Percentiles rank a stretch among this genome's conserved stretches.
phyloP scores from a whole-genome alignment of 768 basidiomycete species.

The Strobilomyces confusus region DNA sequence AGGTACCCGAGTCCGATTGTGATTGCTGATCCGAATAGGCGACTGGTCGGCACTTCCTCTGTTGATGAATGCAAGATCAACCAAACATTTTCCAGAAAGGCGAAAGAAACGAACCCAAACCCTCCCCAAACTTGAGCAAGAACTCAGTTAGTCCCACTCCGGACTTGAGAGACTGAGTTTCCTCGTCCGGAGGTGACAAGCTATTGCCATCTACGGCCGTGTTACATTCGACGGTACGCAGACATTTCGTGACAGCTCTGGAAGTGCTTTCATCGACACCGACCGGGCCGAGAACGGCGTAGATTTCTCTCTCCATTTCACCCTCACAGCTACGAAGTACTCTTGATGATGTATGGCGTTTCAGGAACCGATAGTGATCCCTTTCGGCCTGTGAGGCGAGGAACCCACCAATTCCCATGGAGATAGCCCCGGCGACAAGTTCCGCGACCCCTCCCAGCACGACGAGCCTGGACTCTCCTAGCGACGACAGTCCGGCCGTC shows the following conservation, averaged over 20 bases:
- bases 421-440: constrained; percentile 93
- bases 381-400: constrained; percentile 96
- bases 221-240: constrained; percentile 64
- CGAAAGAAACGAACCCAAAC: constrained; percentile 56
- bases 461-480: constrained; percentile 88
- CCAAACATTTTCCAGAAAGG: not conserved
- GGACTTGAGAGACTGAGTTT: constrained; percentile 52
- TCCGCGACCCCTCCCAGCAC: constrained; percentile 94
- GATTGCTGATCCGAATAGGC: constrained; percentile 86
- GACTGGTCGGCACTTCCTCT: constrained; percentile 86
- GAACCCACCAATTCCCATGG: constrained; percentile 98
- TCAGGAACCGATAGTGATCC: constrained; percentile 86
- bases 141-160: constrained; percentile 90
- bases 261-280: constrained; percentile 86
- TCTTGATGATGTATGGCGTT: constrained; percentile 67
- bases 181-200: constrained; percentile 42
- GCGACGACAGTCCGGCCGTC: constrained; percentile 82
- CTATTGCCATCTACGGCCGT: constrained; percentile 16
- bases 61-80: constrained; percentile 1
- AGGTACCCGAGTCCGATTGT: constrained; percentile 96
- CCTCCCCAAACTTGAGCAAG: constrained; percentile 94
- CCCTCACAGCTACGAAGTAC: constrained; percentile 88
- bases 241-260: constrained; percentile 68
- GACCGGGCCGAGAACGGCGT: constrained; percentile 80
- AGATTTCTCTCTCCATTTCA: constrained; percentile 95